Percentiles rank a stretch among this genome's conserved stretches.
Evolutionary conservation across 2,329 filamentous ascomycete genomes (phyloP).

Genomic region (Aspergillus hortae): DNA sequence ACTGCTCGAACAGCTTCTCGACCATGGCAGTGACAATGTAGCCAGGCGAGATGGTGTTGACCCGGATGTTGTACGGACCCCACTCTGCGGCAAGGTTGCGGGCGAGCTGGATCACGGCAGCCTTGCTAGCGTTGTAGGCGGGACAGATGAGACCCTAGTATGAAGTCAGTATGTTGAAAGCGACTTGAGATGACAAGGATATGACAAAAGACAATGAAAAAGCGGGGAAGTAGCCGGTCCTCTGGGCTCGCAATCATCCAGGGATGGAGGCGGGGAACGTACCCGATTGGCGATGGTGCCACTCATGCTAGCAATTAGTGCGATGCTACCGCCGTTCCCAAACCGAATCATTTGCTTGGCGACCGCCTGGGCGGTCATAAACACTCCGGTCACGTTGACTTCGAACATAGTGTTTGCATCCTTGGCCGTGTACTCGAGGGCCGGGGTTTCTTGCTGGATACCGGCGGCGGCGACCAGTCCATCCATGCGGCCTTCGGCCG

Average conservation of each 20-base stretch:
- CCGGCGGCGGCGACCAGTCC: conserved; percentile 72
- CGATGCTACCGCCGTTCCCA: conserved; percentile 58
- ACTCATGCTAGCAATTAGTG: conserved; percentile 62
- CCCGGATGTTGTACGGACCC: conserved; percentile 47
- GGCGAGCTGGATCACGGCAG: conserved; percentile 45
- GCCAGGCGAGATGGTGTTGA: conserved; percentile 48
- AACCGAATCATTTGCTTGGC: conserved; percentile 62
- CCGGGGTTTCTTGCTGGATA: conserved; percentile 75
- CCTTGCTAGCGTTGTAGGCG: conserved; percentile 49
- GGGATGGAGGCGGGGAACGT: conserved; percentile 7
- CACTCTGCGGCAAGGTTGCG: conserved; percentile 49
- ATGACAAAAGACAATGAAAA: not conserved
- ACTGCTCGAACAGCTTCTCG: conserved; percentile 50
- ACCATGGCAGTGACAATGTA: conserved; percentile 49
- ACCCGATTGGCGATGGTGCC: conserved; percentile 55
- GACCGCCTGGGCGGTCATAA: conserved; percentile 62
- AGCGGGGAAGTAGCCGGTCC: not conserved
- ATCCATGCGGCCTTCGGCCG: conserved; percentile 68
- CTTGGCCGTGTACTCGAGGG: conserved; percentile 69
- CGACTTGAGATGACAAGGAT: not conserved
- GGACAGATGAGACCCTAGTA: conserved; percentile 45
- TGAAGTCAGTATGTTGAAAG: conserved; percentile 2
- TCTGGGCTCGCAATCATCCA: not conserved
- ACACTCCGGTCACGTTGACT: conserved; percentile 59
- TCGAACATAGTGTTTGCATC: conserved; percentile 62